Conservation (phyloP, 768 basidiomycete genomes). For the Suillus ampliporus region DNA sequence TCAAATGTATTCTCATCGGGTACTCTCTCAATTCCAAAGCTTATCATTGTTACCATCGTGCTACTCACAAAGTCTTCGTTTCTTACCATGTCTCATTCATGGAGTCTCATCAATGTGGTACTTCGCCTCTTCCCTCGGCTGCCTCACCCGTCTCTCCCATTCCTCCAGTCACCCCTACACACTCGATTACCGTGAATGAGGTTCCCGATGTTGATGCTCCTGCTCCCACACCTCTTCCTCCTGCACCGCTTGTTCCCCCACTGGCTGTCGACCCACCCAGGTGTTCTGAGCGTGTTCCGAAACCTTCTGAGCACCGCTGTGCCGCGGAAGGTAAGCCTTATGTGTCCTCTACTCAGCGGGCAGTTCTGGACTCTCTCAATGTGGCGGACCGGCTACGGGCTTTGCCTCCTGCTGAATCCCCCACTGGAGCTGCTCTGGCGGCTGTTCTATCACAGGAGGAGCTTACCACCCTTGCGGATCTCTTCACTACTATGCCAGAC, state of each 20-base stretch:
- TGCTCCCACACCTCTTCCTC: too few relatives aligned
- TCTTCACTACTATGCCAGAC: slow-evolving; percentile 6
- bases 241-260: too few relatives aligned
- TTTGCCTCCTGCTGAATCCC: too few relatives aligned
- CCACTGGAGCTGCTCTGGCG: too few relatives aligned
- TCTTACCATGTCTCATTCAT: slow-evolving; percentile 30
- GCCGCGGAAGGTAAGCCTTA: not conserved
- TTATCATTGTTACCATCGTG: slow-evolving; percentile 18
- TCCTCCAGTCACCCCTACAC: too few relatives aligned
- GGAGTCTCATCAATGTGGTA: slow-evolving; percentile 15
- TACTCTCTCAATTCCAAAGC: not conserved
- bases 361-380: not conserved
- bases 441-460: too few relatives aligned
- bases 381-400: not conserved
- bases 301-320: not conserved
- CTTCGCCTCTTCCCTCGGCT: too few relatives aligned
- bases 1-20: slow-evolving; percentile 14
- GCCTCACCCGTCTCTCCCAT: too few relatives aligned
- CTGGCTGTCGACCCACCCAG: not conserved
- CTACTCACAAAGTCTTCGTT: slow-evolving; percentile 16
- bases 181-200: not conserved
- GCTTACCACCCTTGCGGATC: not conserved
- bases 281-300: not conserved
- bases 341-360: slow-evolving; percentile 3
- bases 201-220: too few relatives aligned